phyloP scores from a whole-genome alignment of 176 grass and related monocot species.

The Puccinellia tenuiflora region DNA sequence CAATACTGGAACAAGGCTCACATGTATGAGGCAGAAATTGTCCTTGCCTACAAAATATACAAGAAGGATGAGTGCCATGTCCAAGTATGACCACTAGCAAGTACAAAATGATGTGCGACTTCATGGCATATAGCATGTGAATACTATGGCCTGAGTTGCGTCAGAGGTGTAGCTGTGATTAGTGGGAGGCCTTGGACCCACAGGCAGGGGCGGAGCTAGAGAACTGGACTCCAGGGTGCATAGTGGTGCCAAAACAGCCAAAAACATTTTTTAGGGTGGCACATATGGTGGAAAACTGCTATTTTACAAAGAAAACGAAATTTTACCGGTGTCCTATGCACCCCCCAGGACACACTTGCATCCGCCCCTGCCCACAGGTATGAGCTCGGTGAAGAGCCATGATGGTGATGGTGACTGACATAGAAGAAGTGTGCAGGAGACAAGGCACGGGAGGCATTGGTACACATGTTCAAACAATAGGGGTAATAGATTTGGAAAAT shows the following conservation, averaged over 20 bases:
- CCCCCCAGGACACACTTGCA: too few species aligned
- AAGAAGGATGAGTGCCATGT: constrained; percentile 13
- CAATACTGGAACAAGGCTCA: constrained; percentile 91
- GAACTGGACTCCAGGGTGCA: too few species aligned
- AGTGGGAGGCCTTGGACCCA: not conserved
- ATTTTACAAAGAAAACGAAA: too few species aligned
- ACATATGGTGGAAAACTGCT: too few species aligned
- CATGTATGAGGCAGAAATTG: constrained; percentile 98
- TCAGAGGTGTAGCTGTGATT: not conserved
- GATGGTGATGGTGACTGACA: not conserved
- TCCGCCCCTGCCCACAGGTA: too few species aligned
- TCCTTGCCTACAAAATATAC: constrained; percentile 66
- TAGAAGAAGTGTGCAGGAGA: not conserved
- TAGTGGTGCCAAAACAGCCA: too few species aligned
- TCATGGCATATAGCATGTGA: not conserved
- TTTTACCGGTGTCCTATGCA: too few species aligned
- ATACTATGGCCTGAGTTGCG: not conserved
- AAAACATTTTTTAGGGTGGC: too few species aligned
- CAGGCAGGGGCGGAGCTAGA: too few species aligned
- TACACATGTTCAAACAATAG: not conserved
- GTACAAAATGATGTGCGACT: not conserved
- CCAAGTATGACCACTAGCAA: not conserved
- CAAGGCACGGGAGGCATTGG: not conserved
- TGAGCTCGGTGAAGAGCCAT: not conserved
- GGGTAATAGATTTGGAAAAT: not conserved